phyloP scores from a whole-genome alignment of 441 rosid genomes.

The Adansonia grandidieri region DNA sequence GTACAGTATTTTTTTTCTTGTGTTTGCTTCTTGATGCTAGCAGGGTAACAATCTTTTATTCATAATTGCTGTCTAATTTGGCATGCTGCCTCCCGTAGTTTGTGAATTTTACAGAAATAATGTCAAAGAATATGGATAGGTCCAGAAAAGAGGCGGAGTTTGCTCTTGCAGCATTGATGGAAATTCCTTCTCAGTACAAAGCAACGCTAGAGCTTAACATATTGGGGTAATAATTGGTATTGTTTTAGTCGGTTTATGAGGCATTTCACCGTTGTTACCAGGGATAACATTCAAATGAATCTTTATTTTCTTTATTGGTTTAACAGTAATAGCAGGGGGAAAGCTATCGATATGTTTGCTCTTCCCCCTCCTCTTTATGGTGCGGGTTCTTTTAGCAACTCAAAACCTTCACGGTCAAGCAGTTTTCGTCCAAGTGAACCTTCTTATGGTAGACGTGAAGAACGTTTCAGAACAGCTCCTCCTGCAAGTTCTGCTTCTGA shows the following conservation, averaged over 20 bases:
- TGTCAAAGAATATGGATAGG: slow-evolving; percentile 46
- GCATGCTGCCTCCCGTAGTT: slow-evolving; percentile 39
- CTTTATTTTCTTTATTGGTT: slow-evolving; percentile 9
- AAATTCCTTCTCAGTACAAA: slow-evolving; percentile 59
- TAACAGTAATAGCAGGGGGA: slow-evolving; percentile 43
- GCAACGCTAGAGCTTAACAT: slow-evolving; percentile 52
- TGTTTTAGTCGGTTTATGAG: slow-evolving; percentile 9
- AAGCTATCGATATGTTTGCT: slow-evolving; percentile 50
- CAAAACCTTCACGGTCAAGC: slow-evolving; percentile 40
- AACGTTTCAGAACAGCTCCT: slow-evolving; percentile 31
- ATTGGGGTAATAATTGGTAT: slow-evolving; percentile 45
- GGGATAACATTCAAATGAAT: slow-evolving; percentile 1
- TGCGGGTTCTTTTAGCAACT: slow-evolving; percentile 36
- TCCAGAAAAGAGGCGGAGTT: slow-evolving; percentile 55
- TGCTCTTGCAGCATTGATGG: slow-evolving; percentile 61
- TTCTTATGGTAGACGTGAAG: slow-evolving; percentile 28
- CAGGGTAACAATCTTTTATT: neutral
- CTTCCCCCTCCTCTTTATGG: slow-evolving; percentile 81
- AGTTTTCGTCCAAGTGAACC: slow-evolving; percentile 37
- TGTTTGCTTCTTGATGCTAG: slow-evolving; percentile 12
- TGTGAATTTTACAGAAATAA: slow-evolving; percentile 57
- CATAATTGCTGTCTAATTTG: slow-evolving; percentile 15
- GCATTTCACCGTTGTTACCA: neutral
- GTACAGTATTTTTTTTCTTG: neutral
- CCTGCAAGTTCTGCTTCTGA: slow-evolving; percentile 51